A percentile compares a stretch with the other conserved stretches of the same genome.
phyloP scores from a whole-genome alignment of 2,329 filamentous ascomycete species.

The Cladophialophora bantiana region DNA sequence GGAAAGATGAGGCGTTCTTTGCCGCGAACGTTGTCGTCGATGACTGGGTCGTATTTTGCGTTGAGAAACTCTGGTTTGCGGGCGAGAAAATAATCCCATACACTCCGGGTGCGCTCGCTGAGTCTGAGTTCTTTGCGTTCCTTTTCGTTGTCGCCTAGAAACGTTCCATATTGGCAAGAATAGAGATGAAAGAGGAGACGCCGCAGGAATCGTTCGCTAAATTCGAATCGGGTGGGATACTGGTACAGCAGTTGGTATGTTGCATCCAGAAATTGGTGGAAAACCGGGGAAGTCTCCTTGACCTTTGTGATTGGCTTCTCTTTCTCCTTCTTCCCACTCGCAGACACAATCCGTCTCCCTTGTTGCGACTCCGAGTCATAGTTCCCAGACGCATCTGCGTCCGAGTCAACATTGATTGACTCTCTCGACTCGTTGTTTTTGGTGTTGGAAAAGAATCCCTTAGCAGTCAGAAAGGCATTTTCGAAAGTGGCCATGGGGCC shows the following conservation, averaged over 20 bases:
- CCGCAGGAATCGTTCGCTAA: slow-evolving; percentile 90
- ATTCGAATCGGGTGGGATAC: slow-evolving; percentile 88
- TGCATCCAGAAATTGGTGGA: slow-evolving; percentile 96
- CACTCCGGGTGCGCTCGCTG: slow-evolving; percentile 76
- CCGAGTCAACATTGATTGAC: slow-evolving; percentile 60
- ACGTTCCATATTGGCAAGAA: slow-evolving; percentile 95
- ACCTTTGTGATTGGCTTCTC: slow-evolving; percentile 75
- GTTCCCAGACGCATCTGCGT: slow-evolving; percentile 65
- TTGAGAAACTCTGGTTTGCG: slow-evolving; percentile 83
- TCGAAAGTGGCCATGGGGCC: slow-evolving; percentile 76
- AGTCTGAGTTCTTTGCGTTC: slow-evolving; percentile 76
- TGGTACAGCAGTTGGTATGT: slow-evolving; percentile 90
- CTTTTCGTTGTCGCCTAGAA: slow-evolving; percentile 93
- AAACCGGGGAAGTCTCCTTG: slow-evolving; percentile 94
- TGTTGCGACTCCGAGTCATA: slow-evolving; percentile 55
- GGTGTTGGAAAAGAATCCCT: slow-evolving; percentile 83
- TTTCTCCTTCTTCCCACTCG: slow-evolving; percentile 45
- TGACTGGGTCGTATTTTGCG: slow-evolving; percentile 73
- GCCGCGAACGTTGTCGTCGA: slow-evolving; percentile 80
- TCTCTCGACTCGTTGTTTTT: slow-evolving; percentile 66
- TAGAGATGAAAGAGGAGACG: slow-evolving; percentile 92
- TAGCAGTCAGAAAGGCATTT: slow-evolving; percentile 82
- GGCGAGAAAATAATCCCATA: slow-evolving; percentile 94
- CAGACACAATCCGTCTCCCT: slow-evolving; percentile 46
- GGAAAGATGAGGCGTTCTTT: slow-evolving; percentile 87